Conservation (phyloP, 192 early-diverging fungal species). For the Pilaira anomala region DNA sequence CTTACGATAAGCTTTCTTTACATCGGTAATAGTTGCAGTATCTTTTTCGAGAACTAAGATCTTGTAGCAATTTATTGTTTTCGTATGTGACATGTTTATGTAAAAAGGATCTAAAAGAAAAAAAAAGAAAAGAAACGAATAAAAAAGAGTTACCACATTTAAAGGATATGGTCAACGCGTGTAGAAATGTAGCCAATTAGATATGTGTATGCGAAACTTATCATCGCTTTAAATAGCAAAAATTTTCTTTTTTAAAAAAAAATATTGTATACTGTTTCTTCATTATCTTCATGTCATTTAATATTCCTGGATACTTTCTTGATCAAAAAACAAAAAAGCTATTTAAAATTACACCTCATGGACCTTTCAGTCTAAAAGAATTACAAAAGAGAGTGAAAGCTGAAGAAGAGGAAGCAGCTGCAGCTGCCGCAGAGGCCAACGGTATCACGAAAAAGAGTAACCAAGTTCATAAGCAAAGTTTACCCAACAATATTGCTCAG, state of each 20-base stretch:
- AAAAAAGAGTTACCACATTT: not conserved
- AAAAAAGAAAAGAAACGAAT: not conserved
- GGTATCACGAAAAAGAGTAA: not conserved
- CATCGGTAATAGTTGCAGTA: slow-evolving; percentile 62
- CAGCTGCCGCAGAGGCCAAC: not conserved
- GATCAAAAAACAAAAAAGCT: slow-evolving; percentile 6
- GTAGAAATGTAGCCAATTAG: too few relatives aligned
- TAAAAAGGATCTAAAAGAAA: not conserved
- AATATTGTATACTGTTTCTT: not conserved
- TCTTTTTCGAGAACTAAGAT: slow-evolving; percentile 23
- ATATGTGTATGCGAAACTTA: too few relatives aligned
- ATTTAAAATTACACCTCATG: not conserved
- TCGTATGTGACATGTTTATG: not conserved
- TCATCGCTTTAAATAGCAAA: not conserved
- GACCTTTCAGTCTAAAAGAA: slow-evolving; percentile 6
- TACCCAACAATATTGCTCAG: not conserved
- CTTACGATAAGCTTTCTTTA: slow-evolving; percentile 88
- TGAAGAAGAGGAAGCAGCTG: slow-evolving; percentile 11
- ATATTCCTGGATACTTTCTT: slow-evolving; percentile 14
- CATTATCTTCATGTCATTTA: slow-evolving; percentile 13
- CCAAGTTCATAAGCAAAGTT: not conserved
- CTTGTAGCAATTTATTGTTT: slow-evolving; percentile 16
- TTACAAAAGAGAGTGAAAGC: not conserved
- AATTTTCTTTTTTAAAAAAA: not conserved
- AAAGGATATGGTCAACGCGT: too few relatives aligned